phyloP scores from a whole-genome alignment of 2,329 filamentous ascomycete species.

The Coleophoma crateriformis region DNA sequence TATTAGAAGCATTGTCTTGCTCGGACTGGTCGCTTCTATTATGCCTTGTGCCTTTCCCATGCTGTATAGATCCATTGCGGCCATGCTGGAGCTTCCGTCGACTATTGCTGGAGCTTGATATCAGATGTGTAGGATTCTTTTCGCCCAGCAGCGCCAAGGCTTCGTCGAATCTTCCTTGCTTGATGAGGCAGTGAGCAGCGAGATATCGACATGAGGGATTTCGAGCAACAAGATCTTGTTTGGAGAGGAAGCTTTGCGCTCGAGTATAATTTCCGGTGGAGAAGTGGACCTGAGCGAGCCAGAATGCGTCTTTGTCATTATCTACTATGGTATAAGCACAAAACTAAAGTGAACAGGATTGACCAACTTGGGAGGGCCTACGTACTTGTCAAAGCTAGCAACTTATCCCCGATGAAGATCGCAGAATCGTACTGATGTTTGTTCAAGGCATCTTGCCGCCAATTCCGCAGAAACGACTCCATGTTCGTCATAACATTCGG shows the following conservation, averaged over 20 bases:
- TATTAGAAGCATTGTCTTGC: constrained; percentile 64
- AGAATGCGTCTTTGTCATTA: constrained; percentile 90
- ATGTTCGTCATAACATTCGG: constrained; percentile 39
- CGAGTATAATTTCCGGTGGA: constrained; percentile 91
- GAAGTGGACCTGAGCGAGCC: constrained; percentile 98
- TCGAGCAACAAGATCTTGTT: constrained; percentile 74
- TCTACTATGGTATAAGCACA: constrained; percentile 45
- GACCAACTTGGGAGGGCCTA: constrained; percentile 7
- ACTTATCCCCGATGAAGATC: constrained; percentile 95
- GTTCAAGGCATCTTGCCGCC: constrained; percentile 92
- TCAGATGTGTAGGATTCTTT: constrained; percentile 86
- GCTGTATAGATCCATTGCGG: constrained; percentile 41
- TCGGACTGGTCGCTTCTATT: constrained; percentile 20
- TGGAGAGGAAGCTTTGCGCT: constrained; percentile 78
- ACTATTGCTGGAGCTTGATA: constrained; percentile 58
- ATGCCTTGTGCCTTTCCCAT: constrained; percentile 34
- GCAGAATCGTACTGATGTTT: constrained; percentile 95
- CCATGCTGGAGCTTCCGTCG: constrained; percentile 67
- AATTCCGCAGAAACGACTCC: constrained; percentile 90
- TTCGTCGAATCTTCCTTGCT: constrained; percentile 85
- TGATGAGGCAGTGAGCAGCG: constrained; percentile 89
- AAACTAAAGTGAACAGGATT: neutral
- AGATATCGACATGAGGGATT: constrained; percentile 89
- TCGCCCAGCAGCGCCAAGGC: constrained; percentile 83
- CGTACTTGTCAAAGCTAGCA: constrained; percentile 87